Evolutionary conservation across 2,329 filamentous ascomycete genomes (phyloP), one percentile per base, ranked within the genome.

Genomic region (Colletotrichum orchidophilum): DNA sequence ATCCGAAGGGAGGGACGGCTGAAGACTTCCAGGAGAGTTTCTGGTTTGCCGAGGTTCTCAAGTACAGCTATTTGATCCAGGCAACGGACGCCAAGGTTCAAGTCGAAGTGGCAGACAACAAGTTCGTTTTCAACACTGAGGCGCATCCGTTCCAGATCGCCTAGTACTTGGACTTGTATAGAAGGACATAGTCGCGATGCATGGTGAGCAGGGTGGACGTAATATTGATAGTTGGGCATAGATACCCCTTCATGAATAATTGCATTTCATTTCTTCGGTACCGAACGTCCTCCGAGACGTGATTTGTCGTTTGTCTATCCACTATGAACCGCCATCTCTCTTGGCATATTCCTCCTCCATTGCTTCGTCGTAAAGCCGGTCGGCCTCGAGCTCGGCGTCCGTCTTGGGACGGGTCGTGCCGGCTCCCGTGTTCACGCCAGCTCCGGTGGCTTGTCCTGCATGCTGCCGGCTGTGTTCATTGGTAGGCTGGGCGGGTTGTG

Each of bases 11-110:
- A 11, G 93, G 92, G 1, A 80, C 82, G 0, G 90, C 87, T 70
- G 80, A 81, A 52, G 89, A 97, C 79, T 91, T 92, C 79, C 93
- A 96, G 85, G 94, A 97, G 82, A 95, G 92, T 76, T 97, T 96
- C 83, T 91, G 93, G 84, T 94, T 97, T 80, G 94, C 94, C 0
- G 94, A 97, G 84, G 92, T 95, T 73, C 79, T 97, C 80, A 97
- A 97, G 86, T 97, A 97, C 80, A 84, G 88, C 67, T 97, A 93
- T 82, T 79, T 97, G 75, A 93, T 93, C 70, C 90, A 91, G 77
- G 86, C 88, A 0, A 83, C 81, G 78, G 92, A 94, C 35, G 89
- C 86, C 2, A 78, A 80, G 5, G 86, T 85, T 75, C 87, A 89
- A 77, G 80, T 88, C 60, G 86, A 89, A 77, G 80, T 88, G 62